Evolutionary conservation across 306 rosid species (phyloP).

Genomic region (Lithocarpus polystachyus): DNA sequence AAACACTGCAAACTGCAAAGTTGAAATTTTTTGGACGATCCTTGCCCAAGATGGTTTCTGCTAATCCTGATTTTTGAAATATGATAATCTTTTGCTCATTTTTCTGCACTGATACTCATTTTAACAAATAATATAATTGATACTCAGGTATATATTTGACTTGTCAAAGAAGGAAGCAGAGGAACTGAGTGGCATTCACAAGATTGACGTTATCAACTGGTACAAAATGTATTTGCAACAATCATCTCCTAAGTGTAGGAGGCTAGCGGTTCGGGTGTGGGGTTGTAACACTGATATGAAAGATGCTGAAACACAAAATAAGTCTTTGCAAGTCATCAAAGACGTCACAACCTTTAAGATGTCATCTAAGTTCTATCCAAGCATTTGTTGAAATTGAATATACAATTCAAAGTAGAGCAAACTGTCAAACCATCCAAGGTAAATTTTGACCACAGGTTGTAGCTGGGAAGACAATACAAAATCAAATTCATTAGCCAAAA

Average conservation of each 20-base stretch:
- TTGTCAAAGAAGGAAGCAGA: slow-evolving; percentile 73
- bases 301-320: slow-evolving; percentile 39
- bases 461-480: too few species aligned
- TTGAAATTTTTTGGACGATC: background rate
- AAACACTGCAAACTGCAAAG: background rate
- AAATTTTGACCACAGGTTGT: slow-evolving; percentile 11
- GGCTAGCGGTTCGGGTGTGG: slow-evolving; percentile 76
- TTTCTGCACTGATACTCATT: slow-evolving; percentile 15
- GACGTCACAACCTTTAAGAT: slow-evolving; percentile 61
- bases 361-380: slow-evolving; percentile 61
- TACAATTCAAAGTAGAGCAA: background rate
- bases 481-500: background rate
- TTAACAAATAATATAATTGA: slow-evolving; percentile 9
- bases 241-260: slow-evolving; percentile 71
- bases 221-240: slow-evolving; percentile 59
- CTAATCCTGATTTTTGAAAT: background rate
- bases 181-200: slow-evolving; percentile 53
- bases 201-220: slow-evolving; percentile 70
- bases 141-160: slow-evolving; percentile 79
- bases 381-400: slow-evolving; percentile 41
- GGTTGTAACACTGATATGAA: slow-evolving; percentile 72
- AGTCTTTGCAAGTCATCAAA: slow-evolving; percentile 45
- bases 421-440: background rate
- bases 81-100: background rate
- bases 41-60: background rate